Conservation (phyloP, 1,139 yeast genomes). For the Saccharomyces hybrid region DNA sequence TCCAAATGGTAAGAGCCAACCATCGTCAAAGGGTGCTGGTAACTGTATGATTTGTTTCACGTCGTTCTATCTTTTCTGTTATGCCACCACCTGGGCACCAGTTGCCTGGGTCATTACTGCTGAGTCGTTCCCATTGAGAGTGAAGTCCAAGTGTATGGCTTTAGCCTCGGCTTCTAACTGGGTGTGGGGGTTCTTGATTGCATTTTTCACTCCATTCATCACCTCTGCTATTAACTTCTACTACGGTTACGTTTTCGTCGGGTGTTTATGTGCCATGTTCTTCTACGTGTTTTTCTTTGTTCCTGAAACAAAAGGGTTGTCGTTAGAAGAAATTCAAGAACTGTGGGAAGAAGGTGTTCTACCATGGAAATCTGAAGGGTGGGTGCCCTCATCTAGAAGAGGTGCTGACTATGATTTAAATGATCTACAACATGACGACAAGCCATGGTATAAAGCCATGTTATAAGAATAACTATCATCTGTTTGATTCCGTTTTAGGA, state of each 20-base stretch:
- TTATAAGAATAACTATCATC: no score
- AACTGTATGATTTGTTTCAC: slow-evolving; percentile 68
- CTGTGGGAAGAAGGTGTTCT: slow-evolving; percentile 36
- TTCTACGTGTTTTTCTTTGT: slow-evolving; percentile 56
- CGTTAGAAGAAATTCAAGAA: slow-evolving; percentile 62
- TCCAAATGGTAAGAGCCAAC: slow-evolving; percentile 44
- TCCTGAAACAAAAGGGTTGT: slow-evolving; percentile 60
- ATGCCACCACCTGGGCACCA: slow-evolving; percentile 80
- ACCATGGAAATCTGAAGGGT: slow-evolving; percentile 39
- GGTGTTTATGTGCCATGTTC: slow-evolving; percentile 50
- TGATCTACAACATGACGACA: slow-evolving; percentile 10
- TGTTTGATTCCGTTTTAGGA: no score
- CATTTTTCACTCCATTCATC: slow-evolving; percentile 42
- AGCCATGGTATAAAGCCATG: no score
- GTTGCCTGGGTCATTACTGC: slow-evolving; percentile 61
- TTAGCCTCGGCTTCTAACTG: slow-evolving; percentile 63
- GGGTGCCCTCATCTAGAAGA: slow-evolving; percentile 29
- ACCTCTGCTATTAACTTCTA: slow-evolving; percentile 19
- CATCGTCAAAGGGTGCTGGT: slow-evolving; percentile 47
- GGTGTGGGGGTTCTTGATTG: slow-evolving; percentile 65
- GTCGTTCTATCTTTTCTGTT: slow-evolving; percentile 65
- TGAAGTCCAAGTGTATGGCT: slow-evolving; percentile 68
- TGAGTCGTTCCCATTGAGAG: slow-evolving; percentile 67
- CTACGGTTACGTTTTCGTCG: slow-evolving; percentile 67
- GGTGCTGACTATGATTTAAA: slow-evolving; percentile 14